Base-by-base conservation (phyloP, 208 protist species). In the Phytomonas sp. region DNA sequence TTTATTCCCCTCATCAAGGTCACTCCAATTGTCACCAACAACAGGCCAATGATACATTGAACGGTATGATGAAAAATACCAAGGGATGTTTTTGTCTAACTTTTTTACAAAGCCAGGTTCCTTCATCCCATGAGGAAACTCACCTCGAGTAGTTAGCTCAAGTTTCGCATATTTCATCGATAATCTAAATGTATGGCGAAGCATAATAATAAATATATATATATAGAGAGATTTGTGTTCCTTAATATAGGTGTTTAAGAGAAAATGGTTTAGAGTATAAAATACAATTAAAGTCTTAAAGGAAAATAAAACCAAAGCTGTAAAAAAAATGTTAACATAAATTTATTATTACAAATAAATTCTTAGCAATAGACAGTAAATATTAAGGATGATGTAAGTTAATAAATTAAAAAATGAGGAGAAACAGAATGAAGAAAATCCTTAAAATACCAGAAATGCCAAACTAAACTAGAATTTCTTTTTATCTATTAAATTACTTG, bases 71-170 rank as follows among this genome's bases (percentile, higher is more conserved):
- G 90, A 92, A 73, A 95, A 95, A 72, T 90, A 95, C 90, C 90
- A 95, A n/a, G 90, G 90, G 36, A 95, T 91, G 76, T 95, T 95
- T 69, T 92, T 84, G 63, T 95, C 90, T 11, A 95, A 71, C 63
- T 95, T 95, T 62, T 90, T 93, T 19, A 95, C 83, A 64, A 93
- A 95, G 0, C 80, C 87, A 52, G 90, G 87, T 65, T 93, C 86
- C 60, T 95, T 93, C 86, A 95, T 91, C n/a, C 90, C 90, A 71
- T 95, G 90, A 14, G 90, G 90, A 77, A 95, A 95, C 69, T 95
- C 90, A 52, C 90, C 90, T 10, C 90, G 74, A 10, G 90, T 95
- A 10, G 90, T 88, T 16, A 95, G 73, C 63, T 95, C 87, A 29
- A 95, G 69, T 61, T 95, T 89, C 2, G 87, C 90, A 65, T 95